These are phyloP conservation scores for Tarenaya hassleriana DNA, from an alignment of 345 rosid genomes.

Conservation along the genomic window DNA sequence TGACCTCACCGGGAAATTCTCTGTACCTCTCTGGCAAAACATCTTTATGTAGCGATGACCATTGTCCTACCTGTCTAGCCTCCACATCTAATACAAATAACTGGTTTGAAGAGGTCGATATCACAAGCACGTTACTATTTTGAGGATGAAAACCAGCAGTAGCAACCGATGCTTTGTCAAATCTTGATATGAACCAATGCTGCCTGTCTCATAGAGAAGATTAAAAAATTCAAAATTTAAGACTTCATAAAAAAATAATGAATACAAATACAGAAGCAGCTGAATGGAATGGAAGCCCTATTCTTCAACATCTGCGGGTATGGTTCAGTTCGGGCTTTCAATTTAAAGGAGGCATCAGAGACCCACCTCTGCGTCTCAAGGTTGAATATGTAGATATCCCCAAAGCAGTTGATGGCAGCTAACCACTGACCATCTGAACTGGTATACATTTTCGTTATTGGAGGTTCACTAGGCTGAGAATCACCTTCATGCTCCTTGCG, in stretches of 20 bases:
- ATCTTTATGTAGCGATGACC: constrained; percentile 63
- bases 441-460: constrained; percentile 78
- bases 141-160: constrained; percentile 87
- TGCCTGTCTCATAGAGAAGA: constrained; percentile 46
- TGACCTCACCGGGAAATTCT: constrained; percentile 96
- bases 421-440: constrained; percentile 93
- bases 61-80: constrained; percentile 79
- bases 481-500: constrained; percentile 42
- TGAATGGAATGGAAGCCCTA: background rate
- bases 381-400: constrained; percentile 75
- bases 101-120: constrained; percentile 76
- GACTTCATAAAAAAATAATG: background rate
- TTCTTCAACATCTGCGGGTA: background rate
- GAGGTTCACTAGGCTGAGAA: constrained; percentile 56
- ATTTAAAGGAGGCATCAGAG: background rate
- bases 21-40: constrained; percentile 69
- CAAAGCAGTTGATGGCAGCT: constrained; percentile 89
- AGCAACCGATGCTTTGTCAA: constrained; percentile 86
- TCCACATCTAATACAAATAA: constrained; percentile 89
- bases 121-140: constrained; percentile 57
- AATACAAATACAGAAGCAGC: background rate
- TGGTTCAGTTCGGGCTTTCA: no score
- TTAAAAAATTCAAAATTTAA: constrained; percentile 2
- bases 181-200: constrained; percentile 90
- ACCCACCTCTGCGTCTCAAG: constrained; percentile 71